These are phyloP conservation scores for Furcasterigmium sp. DNA, from an alignment of 2,329 filamentous ascomycete genomes.

Conservation along the genomic window DNA sequence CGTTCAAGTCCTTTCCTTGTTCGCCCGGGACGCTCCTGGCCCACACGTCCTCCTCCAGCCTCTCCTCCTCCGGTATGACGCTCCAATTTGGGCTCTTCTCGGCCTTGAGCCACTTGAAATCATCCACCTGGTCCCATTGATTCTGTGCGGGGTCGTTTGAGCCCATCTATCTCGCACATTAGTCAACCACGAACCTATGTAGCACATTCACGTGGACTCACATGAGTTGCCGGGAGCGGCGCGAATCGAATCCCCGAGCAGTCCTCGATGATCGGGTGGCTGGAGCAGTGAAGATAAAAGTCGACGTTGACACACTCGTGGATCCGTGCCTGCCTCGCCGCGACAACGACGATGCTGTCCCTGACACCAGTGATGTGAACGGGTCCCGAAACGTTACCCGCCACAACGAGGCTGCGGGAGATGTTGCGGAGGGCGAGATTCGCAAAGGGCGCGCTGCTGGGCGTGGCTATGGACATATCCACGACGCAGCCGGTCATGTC, in stretches of 20 bases:
- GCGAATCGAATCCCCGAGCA: slow-evolving; percentile 76
- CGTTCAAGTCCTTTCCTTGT: slow-evolving; percentile 55
- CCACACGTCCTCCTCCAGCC: slow-evolving; percentile 63
- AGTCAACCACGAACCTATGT: slow-evolving; percentile 4
- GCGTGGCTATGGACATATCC: slow-evolving; percentile 68
- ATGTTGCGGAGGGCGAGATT: slow-evolving; percentile 65
- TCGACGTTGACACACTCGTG: slow-evolving; percentile 79
- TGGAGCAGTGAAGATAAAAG: slow-evolving; percentile 76
- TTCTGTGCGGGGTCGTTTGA: slow-evolving; percentile 42
- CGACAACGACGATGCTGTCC: slow-evolving; percentile 71
- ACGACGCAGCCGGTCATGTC: slow-evolving; percentile 68
- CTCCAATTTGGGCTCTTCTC: slow-evolving; percentile 87
- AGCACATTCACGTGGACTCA: slow-evolving; percentile 37
- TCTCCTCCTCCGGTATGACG: slow-evolving; percentile 55
- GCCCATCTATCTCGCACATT: slow-evolving; percentile 16
- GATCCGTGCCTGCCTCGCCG: slow-evolving; percentile 84
- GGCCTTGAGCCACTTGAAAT: slow-evolving; percentile 94
- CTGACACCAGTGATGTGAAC: slow-evolving; percentile 74
- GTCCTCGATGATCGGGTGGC: slow-evolving; percentile 90
- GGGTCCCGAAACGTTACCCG: slow-evolving; percentile 72
- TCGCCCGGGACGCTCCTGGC: slow-evolving; percentile 59
- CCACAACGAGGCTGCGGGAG: slow-evolving; percentile 65
- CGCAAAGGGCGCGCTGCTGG: slow-evolving; percentile 58
- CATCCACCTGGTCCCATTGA: slow-evolving; percentile 86
- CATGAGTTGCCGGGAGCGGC: slow-evolving; percentile 64